Percentiles rank a stretch among this genome's conserved stretches.
Evolutionary conservation across 139 green algal genomes (phyloP).

Genomic region (Edaphochlamys debaryana): DNA sequence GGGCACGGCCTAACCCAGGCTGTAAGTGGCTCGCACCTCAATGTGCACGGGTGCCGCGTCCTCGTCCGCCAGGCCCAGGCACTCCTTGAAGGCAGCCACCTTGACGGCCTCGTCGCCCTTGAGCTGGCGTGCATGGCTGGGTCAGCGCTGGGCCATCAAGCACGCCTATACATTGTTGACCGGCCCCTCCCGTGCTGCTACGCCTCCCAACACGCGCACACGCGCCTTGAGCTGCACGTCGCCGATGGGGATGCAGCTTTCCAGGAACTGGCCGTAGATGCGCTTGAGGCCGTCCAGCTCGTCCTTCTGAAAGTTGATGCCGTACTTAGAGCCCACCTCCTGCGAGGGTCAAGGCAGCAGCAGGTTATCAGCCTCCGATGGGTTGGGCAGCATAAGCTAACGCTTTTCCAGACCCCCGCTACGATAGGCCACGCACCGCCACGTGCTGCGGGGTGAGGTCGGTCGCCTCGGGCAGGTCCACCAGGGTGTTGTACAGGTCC

Average conservation of each 20-base stretch:
- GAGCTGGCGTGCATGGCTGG: too few relatives aligned
- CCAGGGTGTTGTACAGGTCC: constrained; percentile 84
- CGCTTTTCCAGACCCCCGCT: too few relatives aligned
- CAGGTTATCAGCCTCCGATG: neutral
- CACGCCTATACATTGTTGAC: too few relatives aligned
- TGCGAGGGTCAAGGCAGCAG: constrained; percentile 53
- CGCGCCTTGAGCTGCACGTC: constrained; percentile 75
- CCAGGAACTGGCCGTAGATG: constrained; percentile 90
- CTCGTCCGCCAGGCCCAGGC: constrained; percentile 88
- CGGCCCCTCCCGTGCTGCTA: too few relatives aligned
- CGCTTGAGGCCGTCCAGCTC: constrained; percentile 69
- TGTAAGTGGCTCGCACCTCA: too few relatives aligned
- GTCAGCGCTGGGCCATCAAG: neutral
- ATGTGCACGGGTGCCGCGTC: constrained; percentile 95
- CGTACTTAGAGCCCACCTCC: constrained; percentile 77
- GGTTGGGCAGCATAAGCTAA: neutral
- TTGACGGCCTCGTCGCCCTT: constrained; percentile 35
- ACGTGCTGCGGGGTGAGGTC: constrained; percentile 66
- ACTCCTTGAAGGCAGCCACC: constrained; percentile 83
- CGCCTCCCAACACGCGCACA: neutral
- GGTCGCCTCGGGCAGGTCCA: constrained; percentile 65
- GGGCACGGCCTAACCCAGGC: too few relatives aligned
- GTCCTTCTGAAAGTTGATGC: constrained; percentile 70
- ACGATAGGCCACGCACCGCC: constrained; percentile 15
- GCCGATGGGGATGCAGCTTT: constrained; percentile 81